Conservation (phyloP, 2,329 filamentous ascomycete species). For the Nemania bipapillata region DNA sequence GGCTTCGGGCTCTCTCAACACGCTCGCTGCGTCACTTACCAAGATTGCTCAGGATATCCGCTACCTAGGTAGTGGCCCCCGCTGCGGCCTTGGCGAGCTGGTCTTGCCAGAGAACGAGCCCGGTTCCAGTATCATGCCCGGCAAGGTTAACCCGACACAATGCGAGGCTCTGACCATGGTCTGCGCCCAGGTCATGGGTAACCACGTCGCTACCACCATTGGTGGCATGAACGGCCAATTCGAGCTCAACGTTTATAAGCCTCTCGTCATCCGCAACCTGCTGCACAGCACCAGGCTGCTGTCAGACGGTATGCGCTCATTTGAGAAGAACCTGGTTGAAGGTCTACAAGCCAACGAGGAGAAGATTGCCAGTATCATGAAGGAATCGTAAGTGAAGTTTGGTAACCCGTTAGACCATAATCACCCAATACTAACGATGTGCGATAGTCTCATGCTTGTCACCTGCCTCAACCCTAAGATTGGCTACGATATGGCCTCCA, state of each 20-base stretch:
- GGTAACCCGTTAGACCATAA: not conserved
- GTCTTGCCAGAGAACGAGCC: constrained; percentile 97
- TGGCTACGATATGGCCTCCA: constrained; percentile 95
- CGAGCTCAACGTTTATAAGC: constrained; percentile 99
- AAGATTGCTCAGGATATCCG: constrained; percentile 99
- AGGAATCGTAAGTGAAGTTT: constrained; percentile 80
- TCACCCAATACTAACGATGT: constrained; percentile 13
- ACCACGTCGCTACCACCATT: constrained; percentile 91
- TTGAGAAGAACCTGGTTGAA: constrained; percentile 90
- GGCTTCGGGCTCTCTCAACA: constrained; percentile 92
- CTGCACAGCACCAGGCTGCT: constrained; percentile 91
- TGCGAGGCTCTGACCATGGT: constrained; percentile 98
- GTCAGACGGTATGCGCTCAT: constrained; percentile 91
- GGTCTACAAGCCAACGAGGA: constrained; percentile 94
- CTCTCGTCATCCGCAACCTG: constrained; percentile 92
- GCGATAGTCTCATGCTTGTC: constrained; percentile 87
- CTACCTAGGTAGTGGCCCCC: constrained; percentile 94
- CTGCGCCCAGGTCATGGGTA: constrained; percentile 97
- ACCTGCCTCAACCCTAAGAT: constrained; percentile 98
- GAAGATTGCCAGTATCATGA: constrained; percentile 87
- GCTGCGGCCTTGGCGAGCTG: constrained; percentile 94
- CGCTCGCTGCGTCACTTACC: constrained; percentile 87
- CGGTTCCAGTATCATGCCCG: constrained; percentile 97
- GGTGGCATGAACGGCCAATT: constrained; percentile 98
- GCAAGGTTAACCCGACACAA: constrained; percentile 99